These are phyloP conservation scores for Ceratobasidium sp. DNA, from an alignment of 1,284 basidiomycete genomes.

Conservation along the genomic window DNA sequence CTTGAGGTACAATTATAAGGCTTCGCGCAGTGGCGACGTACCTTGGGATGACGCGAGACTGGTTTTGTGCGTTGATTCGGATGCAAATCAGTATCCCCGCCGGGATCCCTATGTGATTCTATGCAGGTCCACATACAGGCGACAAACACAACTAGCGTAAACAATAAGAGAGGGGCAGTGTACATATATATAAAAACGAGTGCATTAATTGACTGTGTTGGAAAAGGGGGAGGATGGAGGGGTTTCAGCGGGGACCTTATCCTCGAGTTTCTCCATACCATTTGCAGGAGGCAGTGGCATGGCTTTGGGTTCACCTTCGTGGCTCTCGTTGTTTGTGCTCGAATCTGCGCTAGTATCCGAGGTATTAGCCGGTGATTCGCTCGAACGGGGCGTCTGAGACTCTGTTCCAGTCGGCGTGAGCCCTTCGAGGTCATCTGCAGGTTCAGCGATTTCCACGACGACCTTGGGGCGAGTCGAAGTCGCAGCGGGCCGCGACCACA, in stretches of 20 bases:
- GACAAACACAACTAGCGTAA: constrained; percentile 25
- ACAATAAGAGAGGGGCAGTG: constrained; percentile 4
- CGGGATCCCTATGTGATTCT: constrained; percentile 24
- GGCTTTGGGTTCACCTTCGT: constrained; percentile 24
- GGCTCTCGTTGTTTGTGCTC: constrained; percentile 2
- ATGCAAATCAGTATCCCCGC: constrained; percentile 26
- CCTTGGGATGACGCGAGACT: constrained; percentile 25
- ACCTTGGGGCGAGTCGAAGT: constrained; percentile 35
- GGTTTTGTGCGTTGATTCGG: constrained; percentile 37
- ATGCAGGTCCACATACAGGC: constrained; percentile 18
- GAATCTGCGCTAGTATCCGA: constrained; percentile 3
- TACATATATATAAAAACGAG: constrained; percentile 12
- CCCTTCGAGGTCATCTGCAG: constrained; percentile 15
- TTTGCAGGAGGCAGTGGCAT: constrained; percentile 2
- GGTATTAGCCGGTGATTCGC: constrained; percentile 9
- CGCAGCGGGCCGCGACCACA: constrained; percentile 42
- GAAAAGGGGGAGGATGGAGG: constrained; percentile 40
- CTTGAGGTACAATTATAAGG: not conserved
- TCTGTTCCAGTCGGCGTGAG: constrained; percentile 16
- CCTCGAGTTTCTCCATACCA: constrained; percentile 36
- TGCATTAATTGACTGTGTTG: constrained; percentile 23
- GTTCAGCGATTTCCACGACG: constrained; percentile 31
- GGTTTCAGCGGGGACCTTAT: constrained; percentile 18
- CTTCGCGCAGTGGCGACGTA: not conserved
- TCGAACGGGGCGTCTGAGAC: constrained; percentile 19